Base-by-base conservation (phyloP, 495 filamentous ascomycete species). In the Penicillium herquei region DNA sequence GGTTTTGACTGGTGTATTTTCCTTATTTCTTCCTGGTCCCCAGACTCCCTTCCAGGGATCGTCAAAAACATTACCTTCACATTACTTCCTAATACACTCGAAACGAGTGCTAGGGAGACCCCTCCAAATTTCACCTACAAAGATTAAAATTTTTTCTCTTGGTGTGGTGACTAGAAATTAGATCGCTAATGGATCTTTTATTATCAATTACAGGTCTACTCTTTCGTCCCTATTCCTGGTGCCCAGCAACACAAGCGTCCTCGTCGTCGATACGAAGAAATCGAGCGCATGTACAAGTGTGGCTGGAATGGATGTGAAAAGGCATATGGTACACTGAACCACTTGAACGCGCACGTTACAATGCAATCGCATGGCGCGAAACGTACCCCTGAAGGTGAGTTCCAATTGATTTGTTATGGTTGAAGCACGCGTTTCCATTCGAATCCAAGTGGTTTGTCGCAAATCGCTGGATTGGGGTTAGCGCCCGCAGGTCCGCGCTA, bases 221-320 rank as follows among this genome's bases (percentile, higher is more conserved):
- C 92, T 2, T 98, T 98, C 68, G 94, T 98, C 44, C 94, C 94
- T 1, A 98, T 98, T 68, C 94, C 94, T 11, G 94, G 94, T 49
- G 91, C 94, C 31, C 92, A 96, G 66, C 94, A 98, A 70, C 92
- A 98, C 72, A 98, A 98, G 80, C 86, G 94, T 44, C 94, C 94
- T 17, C 85, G 94, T 60, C 84, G 94, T 58, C 84, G 94, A 33
- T 98, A 96, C 64, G 94, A 98, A 75, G 94, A 98, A 70, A 98
- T 98, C 66, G 94, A 98, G 78, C 87, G 94, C 55, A 98, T 98
- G 94, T 98, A 98, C 77, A 97, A 96, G 73, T 98, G 94, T 74
- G 94, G 94, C 9, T 97, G 91, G 90, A 90, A 96, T 56, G 92
- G 92, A 5, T 98, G 94, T 69, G 94, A 98, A 68, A 98, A 98